A percentile compares a stretch with the other conserved stretches of the same genome.
These are phyloP conservation scores for Septoria linicola DNA, from an alignment of 2,329 filamentous ascomycete species.

Conservation along the genomic window DNA sequence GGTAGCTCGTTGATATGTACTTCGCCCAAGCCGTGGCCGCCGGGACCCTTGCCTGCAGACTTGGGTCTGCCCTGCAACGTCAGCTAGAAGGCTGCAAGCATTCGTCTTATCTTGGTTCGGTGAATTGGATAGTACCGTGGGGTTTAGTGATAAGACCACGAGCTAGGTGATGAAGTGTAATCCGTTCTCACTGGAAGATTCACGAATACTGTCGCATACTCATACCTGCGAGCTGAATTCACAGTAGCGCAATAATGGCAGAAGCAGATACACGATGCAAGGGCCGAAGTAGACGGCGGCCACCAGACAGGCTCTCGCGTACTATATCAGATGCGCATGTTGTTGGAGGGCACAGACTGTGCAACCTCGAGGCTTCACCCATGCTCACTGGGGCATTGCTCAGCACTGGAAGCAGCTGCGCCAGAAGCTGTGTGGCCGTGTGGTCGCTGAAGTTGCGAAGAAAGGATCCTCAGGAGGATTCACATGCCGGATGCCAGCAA, in stretches of 20 bases:
- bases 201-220: no score
- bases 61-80: not conserved
- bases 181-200: no score
- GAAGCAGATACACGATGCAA: not conserved
- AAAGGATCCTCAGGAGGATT: no score
- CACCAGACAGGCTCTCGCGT: not conserved
- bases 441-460: no score
- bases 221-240: not conserved
- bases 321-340: not conserved
- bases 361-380: not conserved
- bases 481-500: no score
- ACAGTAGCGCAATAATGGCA: not conserved
- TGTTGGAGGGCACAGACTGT: not conserved
- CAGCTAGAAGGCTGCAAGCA: slow-evolving; percentile 2
- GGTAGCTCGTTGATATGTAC: not conserved
- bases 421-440: no score
- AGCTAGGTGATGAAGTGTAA: no score
- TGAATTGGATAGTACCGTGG: no score
- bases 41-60: not conserved
- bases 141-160: no score
- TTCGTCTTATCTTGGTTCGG: not conserved
- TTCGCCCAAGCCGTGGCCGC: not conserved
- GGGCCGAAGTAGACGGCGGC: not conserved
- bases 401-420: no score
- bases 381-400: no score